Conservation (phyloP, 345 rosid genomes). For the Salix brachista region DNA sequence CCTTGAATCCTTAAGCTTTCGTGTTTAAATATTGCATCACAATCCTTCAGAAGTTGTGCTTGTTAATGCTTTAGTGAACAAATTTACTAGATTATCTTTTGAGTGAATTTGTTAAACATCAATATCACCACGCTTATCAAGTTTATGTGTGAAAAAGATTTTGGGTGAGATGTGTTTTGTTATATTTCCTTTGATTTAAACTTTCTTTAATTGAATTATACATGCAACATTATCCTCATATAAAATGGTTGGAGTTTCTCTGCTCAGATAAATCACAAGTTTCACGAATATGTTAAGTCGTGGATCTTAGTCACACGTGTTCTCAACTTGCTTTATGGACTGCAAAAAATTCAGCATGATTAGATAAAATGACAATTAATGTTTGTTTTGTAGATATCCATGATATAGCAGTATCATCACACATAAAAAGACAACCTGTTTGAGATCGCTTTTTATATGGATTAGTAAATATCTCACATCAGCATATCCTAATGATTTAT, state of each 20-base stretch:
- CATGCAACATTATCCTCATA: neutral
- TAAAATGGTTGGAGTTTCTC: neutral
- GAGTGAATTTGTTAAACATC: too few species aligned
- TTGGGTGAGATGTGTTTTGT: too few species aligned
- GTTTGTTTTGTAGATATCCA: neutral
- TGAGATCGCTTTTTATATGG: neutral
- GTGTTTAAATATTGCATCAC: too few species aligned
- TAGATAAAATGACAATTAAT: neutral
- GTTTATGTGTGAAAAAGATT: too few species aligned
- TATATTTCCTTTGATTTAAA: neutral
- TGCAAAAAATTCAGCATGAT: neutral
- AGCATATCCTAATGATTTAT: too few species aligned
- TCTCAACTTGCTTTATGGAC: neutral
- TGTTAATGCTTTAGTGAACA: too few species aligned
- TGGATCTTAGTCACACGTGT: neutral
- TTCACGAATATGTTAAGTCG: neutral
- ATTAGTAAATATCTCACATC: neutral
- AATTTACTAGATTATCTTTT: too few species aligned
- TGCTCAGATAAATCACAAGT: neutral
- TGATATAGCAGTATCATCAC: neutral
- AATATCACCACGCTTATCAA: too few species aligned
- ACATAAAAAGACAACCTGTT: neutral
- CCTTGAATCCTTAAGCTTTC: too few species aligned
- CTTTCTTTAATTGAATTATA: neutral
- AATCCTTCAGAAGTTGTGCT: too few species aligned